Conservation (phyloP, 805 yeast species). For the Yueomyces sinensis region DNA sequence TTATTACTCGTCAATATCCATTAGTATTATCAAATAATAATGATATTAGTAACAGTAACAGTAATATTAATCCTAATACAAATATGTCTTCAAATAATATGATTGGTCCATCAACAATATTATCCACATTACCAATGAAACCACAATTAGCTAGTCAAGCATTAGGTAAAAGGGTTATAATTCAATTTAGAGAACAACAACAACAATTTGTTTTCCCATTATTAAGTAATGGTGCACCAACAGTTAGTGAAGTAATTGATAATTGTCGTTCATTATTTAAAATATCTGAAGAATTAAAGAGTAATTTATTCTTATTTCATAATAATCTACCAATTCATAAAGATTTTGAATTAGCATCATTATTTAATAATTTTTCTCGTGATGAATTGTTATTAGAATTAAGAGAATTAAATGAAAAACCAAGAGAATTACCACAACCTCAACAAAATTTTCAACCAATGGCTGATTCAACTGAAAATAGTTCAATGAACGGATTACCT, state of each 20-base stretch:
- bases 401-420: slow-evolving; percentile 7
- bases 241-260: slow-evolving; percentile 60
- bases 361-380: slow-evolving; percentile 25
- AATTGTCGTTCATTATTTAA: slow-evolving; percentile 66
- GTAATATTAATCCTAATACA: background rate
- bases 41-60: background rate
- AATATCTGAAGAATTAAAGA: slow-evolving; percentile 35
- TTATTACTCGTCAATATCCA: slow-evolving; percentile 53
- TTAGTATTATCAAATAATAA: slow-evolving; percentile 11
- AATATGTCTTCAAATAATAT: background rate
- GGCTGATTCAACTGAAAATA: background rate
- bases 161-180: slow-evolving; percentile 27
- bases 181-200: slow-evolving; percentile 39
- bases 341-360: slow-evolving; percentile 34
- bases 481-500: background rate
- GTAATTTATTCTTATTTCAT: slow-evolving; percentile 41
- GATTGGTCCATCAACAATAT: slow-evolving; percentile 6
- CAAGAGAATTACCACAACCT: background rate
- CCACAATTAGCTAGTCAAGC: slow-evolving; percentile 27
- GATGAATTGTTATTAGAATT: slow-evolving; percentile 31
- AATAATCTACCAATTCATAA: slow-evolving; percentile 24
- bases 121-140: slow-evolving; percentile 21
- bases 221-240: slow-evolving; percentile 64
- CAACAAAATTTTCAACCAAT: background rate
- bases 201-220: slow-evolving; percentile 57